A percentile compares a stretch with the other conserved stretches of the same genome.
phyloP scores from a whole-genome alignment of 495 filamentous ascomycete genomes.

The Xylaria curta region DNA sequence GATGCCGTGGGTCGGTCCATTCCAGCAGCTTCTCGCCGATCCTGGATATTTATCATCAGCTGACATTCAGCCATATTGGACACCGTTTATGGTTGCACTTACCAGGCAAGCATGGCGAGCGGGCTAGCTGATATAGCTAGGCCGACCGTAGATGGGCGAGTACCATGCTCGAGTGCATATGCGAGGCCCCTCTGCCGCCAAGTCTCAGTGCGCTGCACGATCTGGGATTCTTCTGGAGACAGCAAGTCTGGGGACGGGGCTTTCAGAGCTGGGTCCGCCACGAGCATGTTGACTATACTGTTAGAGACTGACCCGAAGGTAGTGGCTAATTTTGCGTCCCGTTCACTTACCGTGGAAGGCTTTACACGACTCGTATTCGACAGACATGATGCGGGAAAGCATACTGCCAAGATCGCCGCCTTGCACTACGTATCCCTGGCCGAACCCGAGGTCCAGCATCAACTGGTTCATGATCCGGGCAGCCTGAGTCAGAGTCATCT shows the following conservation, averaged over 20 bases:
- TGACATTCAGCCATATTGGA: background rate
- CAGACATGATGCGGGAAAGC: constrained; percentile 45
- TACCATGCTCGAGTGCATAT: constrained; percentile 65
- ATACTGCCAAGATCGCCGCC: constrained; percentile 71
- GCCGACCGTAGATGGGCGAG: constrained; percentile 66
- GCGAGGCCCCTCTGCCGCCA: constrained; percentile 48
- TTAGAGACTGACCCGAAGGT: constrained; percentile 9
- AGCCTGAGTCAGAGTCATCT: constrained; percentile 52
- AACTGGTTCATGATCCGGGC: constrained; percentile 61
- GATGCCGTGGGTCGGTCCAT: constrained; percentile 60
- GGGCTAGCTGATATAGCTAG: constrained; percentile 62
- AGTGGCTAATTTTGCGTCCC: background rate
- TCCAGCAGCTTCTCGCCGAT: constrained; percentile 71
- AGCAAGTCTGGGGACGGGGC: constrained; percentile 29
- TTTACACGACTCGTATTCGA: constrained; percentile 44
- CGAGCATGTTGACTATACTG: constrained; percentile 39
- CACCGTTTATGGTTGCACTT: constrained; percentile 33
- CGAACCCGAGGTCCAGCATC: constrained; percentile 67
- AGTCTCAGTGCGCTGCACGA: constrained; percentile 14
- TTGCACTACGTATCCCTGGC: constrained; percentile 65
- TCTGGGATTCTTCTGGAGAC: constrained; percentile 25
- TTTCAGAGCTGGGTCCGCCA: constrained; percentile 27
- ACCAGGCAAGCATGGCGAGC: constrained; percentile 70
- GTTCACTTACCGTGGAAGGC: constrained; percentile 46
- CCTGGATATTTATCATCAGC: constrained; percentile 45